Conservation (phyloP, 257 asterid genomes). For the Nyctanthes arbortristis region DNA sequence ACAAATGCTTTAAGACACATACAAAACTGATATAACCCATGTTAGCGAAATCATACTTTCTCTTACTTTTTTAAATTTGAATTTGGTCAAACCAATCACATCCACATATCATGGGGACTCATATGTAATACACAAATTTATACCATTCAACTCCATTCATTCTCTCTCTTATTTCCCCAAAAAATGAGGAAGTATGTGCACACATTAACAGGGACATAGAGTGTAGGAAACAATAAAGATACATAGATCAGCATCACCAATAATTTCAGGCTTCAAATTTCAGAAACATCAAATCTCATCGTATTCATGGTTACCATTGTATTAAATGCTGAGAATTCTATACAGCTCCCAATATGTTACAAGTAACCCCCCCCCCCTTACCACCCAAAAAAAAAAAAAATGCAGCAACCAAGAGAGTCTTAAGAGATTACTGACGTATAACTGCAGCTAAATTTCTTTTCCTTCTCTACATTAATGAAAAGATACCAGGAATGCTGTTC, state of each 20-base stretch:
- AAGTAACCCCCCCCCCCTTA: too few species aligned
- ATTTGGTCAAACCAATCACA: too few species aligned
- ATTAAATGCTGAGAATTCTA: not conserved
- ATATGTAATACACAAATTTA: too few species aligned
- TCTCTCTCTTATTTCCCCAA: too few species aligned
- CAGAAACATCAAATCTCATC: not conserved
- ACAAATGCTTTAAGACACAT: too few species aligned
- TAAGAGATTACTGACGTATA: not conserved
- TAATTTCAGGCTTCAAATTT: slow-evolving; percentile 11
- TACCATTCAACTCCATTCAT: too few species aligned
- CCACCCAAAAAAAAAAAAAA: too few species aligned
- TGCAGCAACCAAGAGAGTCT: not conserved
- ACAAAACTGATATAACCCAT: too few species aligned
- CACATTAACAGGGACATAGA: not conserved
- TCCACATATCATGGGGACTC: too few species aligned
- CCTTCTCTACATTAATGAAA: not conserved
- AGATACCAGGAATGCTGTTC: not conserved
- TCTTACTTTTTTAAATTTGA: too few species aligned
- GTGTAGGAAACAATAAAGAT: slow-evolving; percentile 4
- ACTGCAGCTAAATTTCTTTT: not conserved
- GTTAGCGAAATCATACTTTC: too few species aligned
- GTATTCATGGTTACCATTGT: not conserved
- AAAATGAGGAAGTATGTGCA: too few species aligned
- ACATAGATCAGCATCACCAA: slow-evolving; percentile 15
- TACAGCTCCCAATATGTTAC: not conserved